A percentile compares a stretch with the other conserved stretches of the same genome.
Conservation (phyloP, 2,329 filamentous ascomycete species). For the Fusarium circinatum region DNA sequence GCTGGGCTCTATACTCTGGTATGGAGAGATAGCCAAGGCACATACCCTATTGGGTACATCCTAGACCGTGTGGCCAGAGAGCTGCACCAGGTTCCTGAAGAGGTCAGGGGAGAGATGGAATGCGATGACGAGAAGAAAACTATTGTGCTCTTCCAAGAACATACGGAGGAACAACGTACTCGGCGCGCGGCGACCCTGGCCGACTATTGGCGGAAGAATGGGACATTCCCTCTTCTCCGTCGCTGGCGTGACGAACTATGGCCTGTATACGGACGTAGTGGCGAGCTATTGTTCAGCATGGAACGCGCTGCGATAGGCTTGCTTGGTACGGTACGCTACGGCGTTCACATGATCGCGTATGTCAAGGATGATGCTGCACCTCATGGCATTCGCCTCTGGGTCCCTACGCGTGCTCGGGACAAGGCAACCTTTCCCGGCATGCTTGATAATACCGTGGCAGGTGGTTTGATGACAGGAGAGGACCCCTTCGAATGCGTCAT, state of each 20-base stretch:
- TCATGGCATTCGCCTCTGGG: slow-evolving; percentile 81
- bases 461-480: slow-evolving; percentile 81
- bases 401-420: slow-evolving; percentile 76
- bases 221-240: slow-evolving; percentile 76
- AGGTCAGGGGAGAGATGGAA: slow-evolving; percentile 66
- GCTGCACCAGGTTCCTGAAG: slow-evolving; percentile 59
- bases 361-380: slow-evolving; percentile 55
- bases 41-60: slow-evolving; percentile 71
- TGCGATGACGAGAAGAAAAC: slow-evolving; percentile 70
- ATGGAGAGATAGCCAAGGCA: slow-evolving; percentile 71
- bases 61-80: slow-evolving; percentile 60
- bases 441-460: slow-evolving; percentile 93
- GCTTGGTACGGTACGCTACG: slow-evolving; percentile 81
- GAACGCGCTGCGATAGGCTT: slow-evolving; percentile 80
- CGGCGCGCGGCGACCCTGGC: slow-evolving; percentile 65
- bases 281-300: slow-evolving; percentile 75
- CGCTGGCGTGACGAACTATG: slow-evolving; percentile 87
- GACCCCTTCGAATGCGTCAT: slow-evolving; percentile 83
- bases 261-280: slow-evolving; percentile 75
- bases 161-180: slow-evolving; percentile 72
- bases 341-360: slow-evolving; percentile 84
- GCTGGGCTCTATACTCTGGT: slow-evolving; percentile 74
- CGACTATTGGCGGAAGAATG: slow-evolving; percentile 73
- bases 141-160: slow-evolving; percentile 69
- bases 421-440: slow-evolving; percentile 94